phyloP scores from a whole-genome alignment of 2,329 filamentous ascomycete genomes.

The Phaeosphaeriaceae sp. region DNA sequence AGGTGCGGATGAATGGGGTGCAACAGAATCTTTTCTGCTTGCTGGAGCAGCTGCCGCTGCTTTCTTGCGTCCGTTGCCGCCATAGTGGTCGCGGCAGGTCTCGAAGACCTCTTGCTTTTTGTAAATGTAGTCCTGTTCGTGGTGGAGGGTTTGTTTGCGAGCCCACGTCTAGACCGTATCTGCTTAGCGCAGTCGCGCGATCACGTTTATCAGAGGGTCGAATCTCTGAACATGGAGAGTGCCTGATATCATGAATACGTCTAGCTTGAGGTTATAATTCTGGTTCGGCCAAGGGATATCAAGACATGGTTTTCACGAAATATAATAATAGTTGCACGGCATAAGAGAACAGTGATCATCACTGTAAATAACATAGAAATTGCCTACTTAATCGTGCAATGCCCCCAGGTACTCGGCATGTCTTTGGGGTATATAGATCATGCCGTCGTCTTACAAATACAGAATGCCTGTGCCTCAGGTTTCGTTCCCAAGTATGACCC shows the following conservation, averaged over 20 bases:
- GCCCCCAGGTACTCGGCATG: not conserved
- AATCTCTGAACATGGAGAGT: too few species aligned
- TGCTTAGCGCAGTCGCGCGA: slow-evolving; percentile 32
- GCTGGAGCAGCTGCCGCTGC: slow-evolving; percentile 39
- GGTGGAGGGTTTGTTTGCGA: slow-evolving; percentile 21
- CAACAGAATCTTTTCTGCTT: slow-evolving; percentile 51
- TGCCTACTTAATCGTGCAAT: slow-evolving; percentile 1
- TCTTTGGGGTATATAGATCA: slow-evolving; percentile 8
- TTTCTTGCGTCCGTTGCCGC: slow-evolving; percentile 6
- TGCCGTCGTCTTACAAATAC: slow-evolving; percentile 12
- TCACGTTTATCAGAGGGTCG: not conserved
- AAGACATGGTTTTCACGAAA: too few species aligned
- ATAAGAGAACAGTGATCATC: not conserved
- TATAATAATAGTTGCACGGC: not conserved
- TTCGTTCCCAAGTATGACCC: slow-evolving; percentile 2
- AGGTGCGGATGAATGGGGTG: slow-evolving; percentile 62
- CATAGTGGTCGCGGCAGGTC: slow-evolving; percentile 11
- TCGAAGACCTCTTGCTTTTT: slow-evolving; percentile 10
- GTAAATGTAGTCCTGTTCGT: slow-evolving; percentile 2
- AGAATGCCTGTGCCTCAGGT: slow-evolving; percentile 13
- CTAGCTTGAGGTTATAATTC: too few species aligned
- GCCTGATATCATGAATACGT: too few species aligned
- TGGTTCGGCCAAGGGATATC: too few species aligned
- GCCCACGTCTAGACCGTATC: slow-evolving; percentile 22
- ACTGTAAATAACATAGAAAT: slow-evolving; percentile 5